Evolutionary conservation across 345 rosid species (phyloP), one percentile per base, ranked within the genome.

Genomic region (Schrenkiella parvula): DNA sequence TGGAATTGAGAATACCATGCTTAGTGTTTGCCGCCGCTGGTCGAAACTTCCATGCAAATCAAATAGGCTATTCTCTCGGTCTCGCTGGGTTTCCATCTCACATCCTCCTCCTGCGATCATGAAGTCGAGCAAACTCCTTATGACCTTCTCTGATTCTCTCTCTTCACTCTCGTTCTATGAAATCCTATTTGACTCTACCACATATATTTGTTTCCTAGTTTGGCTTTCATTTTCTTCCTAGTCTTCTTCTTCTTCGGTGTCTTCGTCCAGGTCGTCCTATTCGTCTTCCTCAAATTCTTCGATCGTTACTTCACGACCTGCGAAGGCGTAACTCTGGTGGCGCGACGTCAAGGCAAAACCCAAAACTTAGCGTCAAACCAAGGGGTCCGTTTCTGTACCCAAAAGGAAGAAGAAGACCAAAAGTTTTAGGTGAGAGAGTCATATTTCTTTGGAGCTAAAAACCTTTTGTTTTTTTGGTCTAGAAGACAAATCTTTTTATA

Each of bases 21-120:
- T 54, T 84, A 88, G 70, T 93, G 97, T 23, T 82, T 85, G 32
- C 95, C 96, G 23, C 57, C 71, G 26, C 70, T 78, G 10, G 93
- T 83, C 93, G 96, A 90, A 51, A 84, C 75, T 47, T 93, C 93
- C 91, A 90, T 81, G 34, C 98, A 93, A 37, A 93, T 90, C 7
- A 92, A 79, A 75, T 96, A 93, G 31, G 80, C 83, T 39, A 82
- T 75, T 26, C 90, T 93, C 11, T 93, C 98, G 22, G 81, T 67
- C 4, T 90, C 92, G 15, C 64, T 58, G 5, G 70, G 80, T 50
- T 76, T 82, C 84, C 82, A 81, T 63, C 76, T 84, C 22, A 11
- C 53, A 58, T 71, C 82, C 5, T 74, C 85, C 43, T 73, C 86
- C 48, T 83, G 90, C 48, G 87, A 82, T 42, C 74, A 78, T 18